Evolutionary conservation across 1,139 yeast species (phyloP).

Genomic region (Saccharomyces hybrid): DNA sequence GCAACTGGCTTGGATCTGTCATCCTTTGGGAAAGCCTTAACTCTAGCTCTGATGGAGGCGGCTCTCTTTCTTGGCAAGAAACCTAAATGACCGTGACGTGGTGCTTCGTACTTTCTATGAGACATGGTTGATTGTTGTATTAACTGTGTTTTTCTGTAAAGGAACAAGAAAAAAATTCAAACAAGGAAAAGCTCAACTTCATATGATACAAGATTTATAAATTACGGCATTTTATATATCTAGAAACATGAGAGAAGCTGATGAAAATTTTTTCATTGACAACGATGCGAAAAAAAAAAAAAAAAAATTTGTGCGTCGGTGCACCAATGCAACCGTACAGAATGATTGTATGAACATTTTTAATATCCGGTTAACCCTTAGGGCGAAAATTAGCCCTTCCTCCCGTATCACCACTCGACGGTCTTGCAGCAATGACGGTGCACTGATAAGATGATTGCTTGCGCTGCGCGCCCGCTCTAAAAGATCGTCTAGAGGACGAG

Average conservation of each 20-base stretch:
- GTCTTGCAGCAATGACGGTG: too few relatives aligned
- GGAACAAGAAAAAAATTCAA: background rate
- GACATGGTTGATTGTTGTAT: constrained; percentile 52
- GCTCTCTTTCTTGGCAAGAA: constrained; percentile 99
- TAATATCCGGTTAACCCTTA: background rate
- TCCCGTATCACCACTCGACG: too few relatives aligned
- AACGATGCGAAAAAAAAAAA: background rate
- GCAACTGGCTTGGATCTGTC: constrained; percentile 97
- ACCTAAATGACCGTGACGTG: constrained; percentile 99
- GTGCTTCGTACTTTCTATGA: constrained; percentile 99
- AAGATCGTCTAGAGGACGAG: too few relatives aligned
- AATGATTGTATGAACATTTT: background rate
- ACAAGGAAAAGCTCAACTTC: background rate
- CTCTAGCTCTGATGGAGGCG: constrained; percentile 96
- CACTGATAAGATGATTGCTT: too few relatives aligned
- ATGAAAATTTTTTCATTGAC: background rate
- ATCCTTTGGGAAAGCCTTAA: constrained; percentile 99
- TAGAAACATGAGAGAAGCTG: background rate
- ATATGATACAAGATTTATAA: background rate
- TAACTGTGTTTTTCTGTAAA: background rate
- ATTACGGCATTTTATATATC: background rate
- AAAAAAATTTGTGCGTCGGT: background rate
- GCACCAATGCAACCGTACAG: background rate
- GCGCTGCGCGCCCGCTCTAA: too few relatives aligned
- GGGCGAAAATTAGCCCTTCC: background rate